Percentiles rank a stretch among this genome's conserved stretches.
Conservation (phyloP, 345 rosid species). For the Aurinia saxatilis region DNA sequence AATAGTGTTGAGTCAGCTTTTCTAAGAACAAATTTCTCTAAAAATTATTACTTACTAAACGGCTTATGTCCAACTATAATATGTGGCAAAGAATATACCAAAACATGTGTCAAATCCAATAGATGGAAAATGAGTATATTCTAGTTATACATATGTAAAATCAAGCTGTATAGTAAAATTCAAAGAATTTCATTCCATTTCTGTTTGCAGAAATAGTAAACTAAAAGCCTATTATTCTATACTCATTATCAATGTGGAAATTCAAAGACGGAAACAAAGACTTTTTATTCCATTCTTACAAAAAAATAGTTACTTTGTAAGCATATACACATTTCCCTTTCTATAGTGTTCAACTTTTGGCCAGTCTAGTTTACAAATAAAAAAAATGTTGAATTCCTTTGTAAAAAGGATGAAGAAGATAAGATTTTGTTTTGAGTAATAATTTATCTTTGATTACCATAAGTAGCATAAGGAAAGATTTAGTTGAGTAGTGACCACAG, state of each 20-base stretch:
- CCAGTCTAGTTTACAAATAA: neutral
- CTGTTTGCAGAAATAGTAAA: neutral
- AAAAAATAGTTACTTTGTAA: neutral
- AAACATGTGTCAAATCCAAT: no score
- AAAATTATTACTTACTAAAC: no score
- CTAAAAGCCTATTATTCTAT: neutral
- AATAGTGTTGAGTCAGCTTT: no score
- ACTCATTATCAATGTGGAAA: neutral
- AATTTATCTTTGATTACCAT: constrained; percentile 1
- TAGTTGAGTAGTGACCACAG: constrained; percentile 16
- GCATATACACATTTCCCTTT: neutral
- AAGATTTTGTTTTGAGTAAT: neutral
- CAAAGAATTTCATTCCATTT: neutral
- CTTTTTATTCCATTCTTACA: neutral
- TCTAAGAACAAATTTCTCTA: no score
- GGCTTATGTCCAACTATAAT: no score
- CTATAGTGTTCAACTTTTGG: neutral
- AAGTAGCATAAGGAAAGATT: neutral
- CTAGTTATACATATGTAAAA: no score
- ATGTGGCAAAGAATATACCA: no score
- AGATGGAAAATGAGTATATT: no score
- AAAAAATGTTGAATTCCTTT: neutral
- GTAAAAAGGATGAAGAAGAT: constrained; percentile 23
- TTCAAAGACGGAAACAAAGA: neutral
- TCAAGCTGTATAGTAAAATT: neutral